Base-by-base conservation (phyloP, 208 protist genomes). In the Novymonas esmeraldas region DNA sequence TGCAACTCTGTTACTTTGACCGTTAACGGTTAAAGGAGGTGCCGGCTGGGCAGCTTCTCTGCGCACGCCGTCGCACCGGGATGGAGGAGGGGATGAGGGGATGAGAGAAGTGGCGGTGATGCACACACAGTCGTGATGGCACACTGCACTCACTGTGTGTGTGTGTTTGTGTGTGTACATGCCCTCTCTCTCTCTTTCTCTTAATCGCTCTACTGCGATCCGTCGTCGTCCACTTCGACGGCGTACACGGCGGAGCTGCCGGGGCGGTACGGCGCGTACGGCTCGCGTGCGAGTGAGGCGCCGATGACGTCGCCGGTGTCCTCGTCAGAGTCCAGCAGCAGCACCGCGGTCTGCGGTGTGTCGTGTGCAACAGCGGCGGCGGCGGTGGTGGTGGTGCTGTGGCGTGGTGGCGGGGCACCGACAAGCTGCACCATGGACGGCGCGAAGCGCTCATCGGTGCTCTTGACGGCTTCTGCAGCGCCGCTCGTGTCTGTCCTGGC, bases 181-280 rank as follows among this genome's bases (percentile, higher is more conserved):
- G n/a, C n/a, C 29, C 7, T 14, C 29, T 13, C 31, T 13, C 20
- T 29, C 22, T 5, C 36, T 42, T 28, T 28, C 11, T 26, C 34
- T 7, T n/a, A 7, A 38, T 13, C 7, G 6, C n/a, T 5, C 57
- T 54, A 70, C 34, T 51, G 51, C 16, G 51, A 67, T 7, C 29
- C 52, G 6, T 69, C 63, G 6, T 66, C 61, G 55, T 80, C 79
- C 6, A 84, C 55, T 3, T 73, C 68, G 20, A 84, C 70, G 6
- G 79, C 74, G 6, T 59, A 54, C 31, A 51, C 58, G 4, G 73
- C 39, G 4, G 64, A 73, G 13, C 66, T 63, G 7, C 79, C 79
- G 4, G 79, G 74, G 41, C 60, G 64, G 54, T 78, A 84, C 29
- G 24, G 59, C 3, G 69, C 69, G 51, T 81, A 84, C 9, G 42